A percentile compares a stretch with the other conserved stretches of the same genome.
These are phyloP conservation scores for Glaciozyma martinii DNA, from an alignment of 768 basidiomycete genomes.

Conservation along the genomic window DNA sequence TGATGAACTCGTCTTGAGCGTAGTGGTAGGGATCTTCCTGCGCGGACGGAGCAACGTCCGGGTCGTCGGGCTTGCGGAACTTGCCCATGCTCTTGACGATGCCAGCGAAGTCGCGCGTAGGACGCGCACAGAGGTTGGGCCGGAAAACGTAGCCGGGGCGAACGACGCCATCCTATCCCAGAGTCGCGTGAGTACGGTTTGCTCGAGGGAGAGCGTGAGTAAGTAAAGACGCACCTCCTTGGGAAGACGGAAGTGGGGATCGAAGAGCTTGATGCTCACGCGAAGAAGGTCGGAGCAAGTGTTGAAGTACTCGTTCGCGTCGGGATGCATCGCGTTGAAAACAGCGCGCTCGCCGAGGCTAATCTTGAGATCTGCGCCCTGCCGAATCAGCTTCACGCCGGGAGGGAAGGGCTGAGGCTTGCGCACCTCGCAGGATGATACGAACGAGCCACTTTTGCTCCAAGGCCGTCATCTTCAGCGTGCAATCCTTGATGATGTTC, in stretches of 20 bases:
- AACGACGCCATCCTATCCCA: conserved; percentile 64
- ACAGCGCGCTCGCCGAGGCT: conserved; percentile 91
- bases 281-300: conserved; percentile 94
- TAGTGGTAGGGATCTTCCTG: conserved; percentile 1
- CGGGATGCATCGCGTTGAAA: conserved; percentile 81
- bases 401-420: background rate
- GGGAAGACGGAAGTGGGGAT: conserved; percentile 52
- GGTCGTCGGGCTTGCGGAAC: background rate
- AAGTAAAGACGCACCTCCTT: conserved; percentile 45
- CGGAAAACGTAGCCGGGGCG: conserved; percentile 78
- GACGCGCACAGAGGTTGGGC: conserved; percentile 90
- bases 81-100: conserved; percentile 71
- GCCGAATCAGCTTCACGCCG: background rate
- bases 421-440: conserved; percentile 84
- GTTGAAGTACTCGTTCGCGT: conserved; percentile 88
- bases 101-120: conserved; percentile 68
- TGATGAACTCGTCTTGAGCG: conserved; percentile 58
- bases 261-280: conserved; percentile 79
- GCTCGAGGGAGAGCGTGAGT: background rate
- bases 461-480: conserved; percentile 58
- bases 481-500: conserved; percentile 61
- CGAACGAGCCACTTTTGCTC: conserved; percentile 96
- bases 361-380: conserved; percentile 67
- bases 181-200: background rate
- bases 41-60: background rate